Evolutionary conservation across 2,329 filamentous ascomycete species (phyloP).

Genomic region (Chalaropsis thielavioides): DNA sequence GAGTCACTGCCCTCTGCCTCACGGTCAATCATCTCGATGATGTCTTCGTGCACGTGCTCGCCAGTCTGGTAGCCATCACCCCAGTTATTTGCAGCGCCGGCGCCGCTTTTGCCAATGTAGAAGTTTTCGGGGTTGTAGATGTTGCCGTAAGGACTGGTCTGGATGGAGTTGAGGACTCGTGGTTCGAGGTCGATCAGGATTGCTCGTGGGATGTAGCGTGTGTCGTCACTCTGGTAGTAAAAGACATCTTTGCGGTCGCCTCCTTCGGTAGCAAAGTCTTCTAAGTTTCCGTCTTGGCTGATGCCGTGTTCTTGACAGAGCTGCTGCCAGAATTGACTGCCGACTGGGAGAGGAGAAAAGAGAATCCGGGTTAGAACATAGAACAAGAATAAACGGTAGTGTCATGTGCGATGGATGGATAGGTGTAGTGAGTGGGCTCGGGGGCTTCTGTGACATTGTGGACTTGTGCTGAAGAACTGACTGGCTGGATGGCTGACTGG

Average conservation of each 20-base stretch:
- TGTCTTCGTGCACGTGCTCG: constrained; percentile 83
- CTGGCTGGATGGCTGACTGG: not conserved
- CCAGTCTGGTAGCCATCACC: constrained; percentile 90
- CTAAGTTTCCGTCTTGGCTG: constrained; percentile 89
- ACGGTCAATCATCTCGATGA: constrained; percentile 98
- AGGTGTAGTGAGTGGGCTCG: too few species aligned
- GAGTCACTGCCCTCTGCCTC: constrained; percentile 97
- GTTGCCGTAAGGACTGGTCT: constrained; percentile 87
- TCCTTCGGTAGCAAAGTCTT: constrained; percentile 94
- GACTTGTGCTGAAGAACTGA: too few species aligned
- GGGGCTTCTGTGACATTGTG: too few species aligned
- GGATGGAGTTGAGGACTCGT: constrained; percentile 81
- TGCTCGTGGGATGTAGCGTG: constrained; percentile 89
- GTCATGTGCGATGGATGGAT: not conserved
- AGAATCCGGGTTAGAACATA: not conserved
- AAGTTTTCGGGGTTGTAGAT: constrained; percentile 99
- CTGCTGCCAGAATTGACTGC: constrained; percentile 98
- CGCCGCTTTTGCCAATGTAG: constrained; percentile 85
- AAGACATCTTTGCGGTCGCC: constrained; percentile 98
- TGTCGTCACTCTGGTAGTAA: constrained; percentile 99
- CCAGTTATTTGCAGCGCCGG: constrained; percentile 96
- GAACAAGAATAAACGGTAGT: not conserved
- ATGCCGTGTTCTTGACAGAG: constrained; percentile 97
- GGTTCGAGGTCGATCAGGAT: constrained; percentile 94
- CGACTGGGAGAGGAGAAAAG: constrained; percentile 51